phyloP scores from a whole-genome alignment of 73 alveolate genomes.

The Symbiodinium pilosum region DNA sequence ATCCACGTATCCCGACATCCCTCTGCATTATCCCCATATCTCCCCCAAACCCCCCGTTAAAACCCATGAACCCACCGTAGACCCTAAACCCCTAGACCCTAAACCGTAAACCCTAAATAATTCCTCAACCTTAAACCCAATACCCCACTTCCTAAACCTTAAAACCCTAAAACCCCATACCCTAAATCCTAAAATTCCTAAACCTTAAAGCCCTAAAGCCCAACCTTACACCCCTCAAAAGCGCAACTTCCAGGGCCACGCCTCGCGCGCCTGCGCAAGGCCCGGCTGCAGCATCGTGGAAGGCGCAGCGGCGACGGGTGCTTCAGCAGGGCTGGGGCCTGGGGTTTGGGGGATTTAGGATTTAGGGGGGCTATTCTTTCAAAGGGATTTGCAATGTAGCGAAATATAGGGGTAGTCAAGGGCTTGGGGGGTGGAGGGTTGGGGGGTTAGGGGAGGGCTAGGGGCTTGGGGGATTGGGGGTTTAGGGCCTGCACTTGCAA shows the following conservation, averaged over 20 bases:
- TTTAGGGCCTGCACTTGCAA: not conserved
- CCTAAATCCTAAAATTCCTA: not conserved
- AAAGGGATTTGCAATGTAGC: not conserved
- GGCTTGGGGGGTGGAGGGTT: not conserved
- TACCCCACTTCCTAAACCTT: not conserved
- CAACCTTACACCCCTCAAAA: not conserved
- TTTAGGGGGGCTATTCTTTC: not conserved
- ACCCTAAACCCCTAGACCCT: not conserved
- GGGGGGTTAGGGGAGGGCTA: not conserved
- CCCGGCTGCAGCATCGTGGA: not conserved
- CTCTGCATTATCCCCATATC: not conserved
- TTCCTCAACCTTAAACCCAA: not conserved
- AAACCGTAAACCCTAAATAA: not conserved
- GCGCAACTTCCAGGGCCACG: not conserved
- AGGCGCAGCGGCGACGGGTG: not conserved
- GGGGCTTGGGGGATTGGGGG: not conserved
- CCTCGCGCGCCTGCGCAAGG: slow-evolving; percentile 26
- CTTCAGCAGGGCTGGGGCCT: not conserved
- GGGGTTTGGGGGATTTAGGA: not conserved
- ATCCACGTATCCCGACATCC: not conserved
- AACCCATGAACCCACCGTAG: not conserved
- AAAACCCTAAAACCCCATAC: too few relatives aligned
- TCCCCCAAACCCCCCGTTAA: not conserved
- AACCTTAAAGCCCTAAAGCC: too few relatives aligned
- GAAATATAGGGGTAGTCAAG: not conserved